Conservation (phyloP, 768 basidiomycete genomes). For the Trametes coccinea region DNA sequence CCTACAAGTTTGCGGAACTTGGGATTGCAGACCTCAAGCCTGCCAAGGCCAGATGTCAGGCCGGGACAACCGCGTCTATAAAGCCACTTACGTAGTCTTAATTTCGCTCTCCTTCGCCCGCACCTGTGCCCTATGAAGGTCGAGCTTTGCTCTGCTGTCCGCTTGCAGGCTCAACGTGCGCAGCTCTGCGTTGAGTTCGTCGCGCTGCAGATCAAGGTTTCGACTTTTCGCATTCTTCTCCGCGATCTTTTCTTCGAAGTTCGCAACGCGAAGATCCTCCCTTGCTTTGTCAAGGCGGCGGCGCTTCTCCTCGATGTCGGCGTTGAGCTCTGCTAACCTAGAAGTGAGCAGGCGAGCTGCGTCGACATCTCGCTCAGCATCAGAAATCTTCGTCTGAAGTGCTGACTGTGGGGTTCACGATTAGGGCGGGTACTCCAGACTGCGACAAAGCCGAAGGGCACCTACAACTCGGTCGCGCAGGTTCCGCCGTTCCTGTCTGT, state of each 20-base stretch:
- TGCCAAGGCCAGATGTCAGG: constrained; percentile 33
- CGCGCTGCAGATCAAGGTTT: constrained; percentile 65
- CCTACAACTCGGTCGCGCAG: constrained; percentile 61
- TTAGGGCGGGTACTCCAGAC: neutral
- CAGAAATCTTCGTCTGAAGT: constrained; percentile 48
- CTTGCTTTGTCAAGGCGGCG: constrained; percentile 60
- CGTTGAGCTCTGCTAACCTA: constrained; percentile 52
- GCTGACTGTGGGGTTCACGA: constrained; percentile 21
- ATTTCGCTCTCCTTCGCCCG: constrained; percentile 67
- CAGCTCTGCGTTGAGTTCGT: constrained; percentile 70
- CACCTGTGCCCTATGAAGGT: constrained; percentile 69
- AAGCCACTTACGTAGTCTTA: constrained; percentile 57
- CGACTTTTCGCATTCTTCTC: constrained; percentile 58
- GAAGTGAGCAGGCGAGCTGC: constrained; percentile 52
- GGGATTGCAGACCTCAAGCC: constrained; percentile 59
- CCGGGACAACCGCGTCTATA: neutral
- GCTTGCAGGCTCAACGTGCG: constrained; percentile 73
- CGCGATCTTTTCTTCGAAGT: constrained; percentile 62
- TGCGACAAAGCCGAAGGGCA: neutral
- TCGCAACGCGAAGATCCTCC: constrained; percentile 54
- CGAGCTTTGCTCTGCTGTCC: constrained; percentile 76
- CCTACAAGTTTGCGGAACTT: constrained; percentile 71
- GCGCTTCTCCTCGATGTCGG: constrained; percentile 72
- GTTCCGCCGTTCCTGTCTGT: constrained; percentile 53
- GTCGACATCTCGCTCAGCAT: constrained; percentile 58